Evolutionary conservation across 495 filamentous ascomycete species (phyloP), one percentile per base, ranked within the genome.

Genomic region (Cercophora samala): DNA sequence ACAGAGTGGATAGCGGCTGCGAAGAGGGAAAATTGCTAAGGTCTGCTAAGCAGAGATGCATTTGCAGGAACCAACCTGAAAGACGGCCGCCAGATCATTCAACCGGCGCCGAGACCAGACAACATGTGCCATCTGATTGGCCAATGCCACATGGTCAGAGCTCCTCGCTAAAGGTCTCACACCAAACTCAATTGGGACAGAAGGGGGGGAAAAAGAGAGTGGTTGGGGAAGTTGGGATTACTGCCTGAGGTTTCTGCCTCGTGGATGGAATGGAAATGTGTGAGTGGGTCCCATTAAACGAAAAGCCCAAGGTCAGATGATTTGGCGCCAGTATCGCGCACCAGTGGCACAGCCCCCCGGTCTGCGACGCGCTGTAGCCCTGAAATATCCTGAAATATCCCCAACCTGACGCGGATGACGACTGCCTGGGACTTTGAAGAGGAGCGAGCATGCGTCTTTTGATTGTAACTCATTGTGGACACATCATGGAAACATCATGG

Each of bases 21-120:
- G 24, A 29, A n/a, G 37, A 46, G 65, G 24, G 51, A 67, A 75
- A 76, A 75, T 76, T 76, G 74, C 73, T 76, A 76, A 75, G 68
- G 67, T 61, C 56, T 76, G 74, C 71, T 76, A 76, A 74, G 69
- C 67, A 69, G 62, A 67, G 72, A 76, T 74, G 67, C 62, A 29
- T 56, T 72, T 60, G 66, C 29, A 42, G 37, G 67, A 58, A 58
- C 24, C 69, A 70, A 75, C 72, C 70, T 75, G 59, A 25, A 52
- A 52, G n/a, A 32, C 65, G 24, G 58, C 63, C 51, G 69, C 56
- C 60, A 32, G 56, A 73, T 69, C 73, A 73, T 73, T 72, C 68
- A 70, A 68, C 70, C 67, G 68, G 18, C 15, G 26, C 61, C 51
- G 64, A 59, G 24, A 58, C 54, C 54, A 15, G 59, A 51, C 37